Evolutionary conservation across 768 basidiomycete genomes (phyloP).

Genomic region (Sutorius australiensis): DNA sequence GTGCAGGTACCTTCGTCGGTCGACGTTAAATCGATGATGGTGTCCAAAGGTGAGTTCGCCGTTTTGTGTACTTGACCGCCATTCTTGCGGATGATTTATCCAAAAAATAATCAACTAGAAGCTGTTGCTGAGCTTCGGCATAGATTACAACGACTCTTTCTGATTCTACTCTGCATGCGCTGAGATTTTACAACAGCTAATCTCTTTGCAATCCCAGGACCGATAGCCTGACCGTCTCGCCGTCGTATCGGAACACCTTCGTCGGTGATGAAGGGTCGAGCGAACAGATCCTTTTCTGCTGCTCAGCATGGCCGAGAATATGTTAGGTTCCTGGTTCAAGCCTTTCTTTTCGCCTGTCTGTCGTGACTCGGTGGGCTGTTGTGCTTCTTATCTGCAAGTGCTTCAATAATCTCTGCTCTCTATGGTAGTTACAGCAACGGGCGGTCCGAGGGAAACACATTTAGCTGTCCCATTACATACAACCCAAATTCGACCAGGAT

Average conservation of each 20-base stretch:
- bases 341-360: too few relatives aligned
- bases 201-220: not conserved
- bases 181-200: not conserved
- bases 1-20: not conserved
- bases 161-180: constrained; percentile 25
- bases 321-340: too few relatives aligned
- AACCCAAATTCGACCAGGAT: not conserved
- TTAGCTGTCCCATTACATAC: not conserved
- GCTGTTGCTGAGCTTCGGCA: constrained; percentile 79
- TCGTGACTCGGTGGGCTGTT: too few relatives aligned
- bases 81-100: constrained; percentile 21
- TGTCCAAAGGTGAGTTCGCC: constrained; percentile 4
- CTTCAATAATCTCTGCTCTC: too few relatives aligned
- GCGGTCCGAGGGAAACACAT: not conserved
- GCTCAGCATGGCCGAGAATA: too few relatives aligned
- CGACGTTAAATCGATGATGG: constrained; percentile 28
- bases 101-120: constrained; percentile 77
- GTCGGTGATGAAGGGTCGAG: not conserved
- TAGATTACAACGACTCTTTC: constrained; percentile 46
- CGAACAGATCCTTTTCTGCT: not conserved
- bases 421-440: not conserved
- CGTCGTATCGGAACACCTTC: not conserved
- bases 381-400: too few relatives aligned
- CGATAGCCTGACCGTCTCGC: not conserved
- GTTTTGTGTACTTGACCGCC: not conserved